Conservation (phyloP, 345 rosid species). For the Tarenaya hassleriana region DNA sequence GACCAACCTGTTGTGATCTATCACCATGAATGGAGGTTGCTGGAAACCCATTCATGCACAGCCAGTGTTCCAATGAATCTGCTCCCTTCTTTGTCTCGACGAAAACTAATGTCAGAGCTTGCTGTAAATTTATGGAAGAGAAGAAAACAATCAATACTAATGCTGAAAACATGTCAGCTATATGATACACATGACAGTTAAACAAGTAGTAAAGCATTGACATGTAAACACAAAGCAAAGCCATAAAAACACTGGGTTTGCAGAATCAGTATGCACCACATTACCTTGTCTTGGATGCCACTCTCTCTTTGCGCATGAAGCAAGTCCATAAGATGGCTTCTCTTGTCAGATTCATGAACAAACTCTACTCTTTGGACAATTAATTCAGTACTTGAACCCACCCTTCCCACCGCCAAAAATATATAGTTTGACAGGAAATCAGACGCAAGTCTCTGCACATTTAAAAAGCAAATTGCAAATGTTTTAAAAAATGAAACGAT, state of each 20-base stretch:
- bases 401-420: conserved; percentile 97
- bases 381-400: conserved; percentile 98
- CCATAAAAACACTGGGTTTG: no score
- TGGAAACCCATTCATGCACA: conserved; percentile 78
- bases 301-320: conserved; percentile 90
- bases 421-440: conserved; percentile 77
- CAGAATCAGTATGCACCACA: neutral
- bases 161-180: conserved; percentile 8
- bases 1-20: conserved; percentile 73
- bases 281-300: conserved; percentile 80
- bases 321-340: conserved; percentile 99
- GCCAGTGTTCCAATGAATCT: conserved; percentile 90
- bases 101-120: conserved; percentile 88
- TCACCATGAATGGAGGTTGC: conserved; percentile 98
- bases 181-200: no score
- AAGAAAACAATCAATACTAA: conserved; percentile 16
- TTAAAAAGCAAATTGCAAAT: neutral
- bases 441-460: conserved; percentile 87
- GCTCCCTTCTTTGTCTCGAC: conserved; percentile 99
- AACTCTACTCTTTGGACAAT: conserved; percentile 93
- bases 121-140: conserved; percentile 49
- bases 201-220: no score
- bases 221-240: neutral
- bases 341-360: conserved; percentile 89
- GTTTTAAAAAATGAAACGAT: neutral